Conservation (phyloP, 441 rosid genomes). For the Pelargonium australe region DNA sequence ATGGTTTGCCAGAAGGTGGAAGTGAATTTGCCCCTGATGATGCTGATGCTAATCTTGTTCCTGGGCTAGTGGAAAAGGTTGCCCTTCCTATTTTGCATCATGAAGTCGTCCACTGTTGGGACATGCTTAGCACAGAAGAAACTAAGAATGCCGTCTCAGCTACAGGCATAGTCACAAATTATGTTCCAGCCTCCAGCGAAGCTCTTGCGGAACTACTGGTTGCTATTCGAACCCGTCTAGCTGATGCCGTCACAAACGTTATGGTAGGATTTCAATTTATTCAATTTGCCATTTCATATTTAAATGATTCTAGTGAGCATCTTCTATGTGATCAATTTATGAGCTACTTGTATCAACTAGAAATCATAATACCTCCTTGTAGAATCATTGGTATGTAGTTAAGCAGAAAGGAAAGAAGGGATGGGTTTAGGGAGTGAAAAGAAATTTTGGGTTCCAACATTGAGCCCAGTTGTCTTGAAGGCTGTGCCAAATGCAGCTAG, state of each 20-base stretch:
- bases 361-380: too few relatives aligned
- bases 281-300: not conserved
- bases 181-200: slow-evolving; percentile 63
- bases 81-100: slow-evolving; percentile 83
- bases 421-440: not conserved
- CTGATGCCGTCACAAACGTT: slow-evolving; percentile 57
- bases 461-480: slow-evolving; percentile 69
- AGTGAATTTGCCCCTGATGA: slow-evolving; percentile 50
- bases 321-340: not conserved
- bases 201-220: slow-evolving; percentile 53
- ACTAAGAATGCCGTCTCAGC: slow-evolving; percentile 82
- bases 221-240: slow-evolving; percentile 61
- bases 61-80: slow-evolving; percentile 78
- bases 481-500: slow-evolving; percentile 79
- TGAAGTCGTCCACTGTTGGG: slow-evolving; percentile 83
- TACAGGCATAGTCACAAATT: slow-evolving; percentile 60
- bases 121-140: slow-evolving; percentile 68
- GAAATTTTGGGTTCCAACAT: slow-evolving; percentile 62
- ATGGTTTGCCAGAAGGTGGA: slow-evolving; percentile 76
- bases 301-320: not conserved
- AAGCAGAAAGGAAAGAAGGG: too few relatives aligned
- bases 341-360: too few relatives aligned
- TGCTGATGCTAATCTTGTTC: slow-evolving; percentile 77
- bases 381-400: too few relatives aligned
- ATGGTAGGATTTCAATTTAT: not conserved